Evolutionary conservation across 208 protist species (phyloP).

Genomic region (Porcisia hertigi): DNA sequence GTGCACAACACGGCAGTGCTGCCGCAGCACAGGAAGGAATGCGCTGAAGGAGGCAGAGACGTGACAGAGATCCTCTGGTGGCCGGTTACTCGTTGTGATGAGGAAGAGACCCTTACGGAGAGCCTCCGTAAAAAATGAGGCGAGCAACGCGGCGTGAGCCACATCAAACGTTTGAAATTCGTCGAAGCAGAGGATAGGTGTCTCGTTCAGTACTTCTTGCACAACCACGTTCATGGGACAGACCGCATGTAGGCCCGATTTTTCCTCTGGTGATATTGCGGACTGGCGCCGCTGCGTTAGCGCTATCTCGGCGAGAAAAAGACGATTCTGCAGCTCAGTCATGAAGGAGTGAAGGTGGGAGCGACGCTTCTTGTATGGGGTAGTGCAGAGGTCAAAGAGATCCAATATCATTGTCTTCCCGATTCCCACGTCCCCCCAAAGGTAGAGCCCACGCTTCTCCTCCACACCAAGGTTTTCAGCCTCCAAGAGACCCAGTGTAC

Average conservation of each 20-base stretch:
- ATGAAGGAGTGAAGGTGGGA: conserved; percentile 95
- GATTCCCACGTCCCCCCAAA: conserved; percentile 94
- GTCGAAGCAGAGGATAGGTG: conserved; percentile 90
- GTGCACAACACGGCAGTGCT: conserved; percentile 72
- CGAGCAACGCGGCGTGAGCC: conserved; percentile 78
- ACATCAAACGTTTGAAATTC: conserved; percentile 94
- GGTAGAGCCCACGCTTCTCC: conserved; percentile 85
- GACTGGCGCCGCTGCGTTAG: conserved; percentile 25
- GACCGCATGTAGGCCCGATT: conserved; percentile 12
- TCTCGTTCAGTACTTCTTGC: conserved; percentile 64
- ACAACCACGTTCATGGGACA: conserved; percentile 80
- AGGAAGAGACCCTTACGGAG: conserved; percentile 76
- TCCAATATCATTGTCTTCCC: conserved; percentile 95
- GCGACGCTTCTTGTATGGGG: conserved; percentile 77
- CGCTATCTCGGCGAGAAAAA: conserved; percentile 51
- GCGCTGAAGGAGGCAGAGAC: conserved; percentile 66
- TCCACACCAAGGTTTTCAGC: conserved; percentile 60
- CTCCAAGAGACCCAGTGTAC: conserved; percentile 37
- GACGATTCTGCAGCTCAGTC: conserved; percentile 74
- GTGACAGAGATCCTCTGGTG: conserved; percentile 70
- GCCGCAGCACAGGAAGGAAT: conserved; percentile 63
- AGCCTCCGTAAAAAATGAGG: conserved; percentile 76
- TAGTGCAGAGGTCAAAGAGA: conserved; percentile 86
- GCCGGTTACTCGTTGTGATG: conserved; percentile 87
- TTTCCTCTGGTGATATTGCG: conserved; percentile 16